Conservation (phyloP, 2,329 filamentous ascomycete genomes). For the Capronia coronata region DNA sequence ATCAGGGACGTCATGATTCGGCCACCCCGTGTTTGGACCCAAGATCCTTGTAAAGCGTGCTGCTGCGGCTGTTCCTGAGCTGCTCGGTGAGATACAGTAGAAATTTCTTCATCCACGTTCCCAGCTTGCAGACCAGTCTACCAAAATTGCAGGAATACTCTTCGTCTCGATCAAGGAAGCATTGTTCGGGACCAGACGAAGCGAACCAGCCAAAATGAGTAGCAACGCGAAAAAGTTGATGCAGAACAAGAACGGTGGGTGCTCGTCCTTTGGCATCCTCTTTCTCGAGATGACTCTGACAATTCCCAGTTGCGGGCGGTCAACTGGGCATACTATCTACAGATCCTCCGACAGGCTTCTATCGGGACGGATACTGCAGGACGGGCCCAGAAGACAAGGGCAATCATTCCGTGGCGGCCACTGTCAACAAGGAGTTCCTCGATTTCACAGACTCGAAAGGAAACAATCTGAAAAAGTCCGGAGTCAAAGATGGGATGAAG, state of each 20-base stretch:
- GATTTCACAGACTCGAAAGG: constrained; percentile 54
- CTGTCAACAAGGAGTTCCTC: constrained; percentile 56
- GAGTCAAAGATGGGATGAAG: constrained; percentile 53
- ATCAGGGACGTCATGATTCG: constrained; percentile 1
- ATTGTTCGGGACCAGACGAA: neutral
- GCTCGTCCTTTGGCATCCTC: neutral
- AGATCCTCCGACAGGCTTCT: constrained; percentile 55
- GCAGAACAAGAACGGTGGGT: constrained; percentile 26
- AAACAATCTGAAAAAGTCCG: constrained; percentile 52
- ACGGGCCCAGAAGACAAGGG: constrained; percentile 50
- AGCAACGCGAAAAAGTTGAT: constrained; percentile 24
- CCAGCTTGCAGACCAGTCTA: neutral
- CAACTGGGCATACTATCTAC: constrained; percentile 54
- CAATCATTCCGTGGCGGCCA: constrained; percentile 55
- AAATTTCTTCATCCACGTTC: neutral
- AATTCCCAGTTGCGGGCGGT: constrained; percentile 47
- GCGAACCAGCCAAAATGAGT: constrained; percentile 8
- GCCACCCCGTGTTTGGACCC: neutral
- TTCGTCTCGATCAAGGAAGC: neutral
- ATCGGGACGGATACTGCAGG: constrained; percentile 56
- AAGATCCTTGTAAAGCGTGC: neutral
- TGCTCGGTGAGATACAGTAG: neutral
- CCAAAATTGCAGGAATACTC: neutral
- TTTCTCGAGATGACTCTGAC: neutral
- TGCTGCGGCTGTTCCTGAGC: neutral